Evolutionary conservation across 495 filamentous ascomycete genomes (phyloP), one percentile per base, ranked within the genome.

Genomic region (Penicillium pancosmium): DNA sequence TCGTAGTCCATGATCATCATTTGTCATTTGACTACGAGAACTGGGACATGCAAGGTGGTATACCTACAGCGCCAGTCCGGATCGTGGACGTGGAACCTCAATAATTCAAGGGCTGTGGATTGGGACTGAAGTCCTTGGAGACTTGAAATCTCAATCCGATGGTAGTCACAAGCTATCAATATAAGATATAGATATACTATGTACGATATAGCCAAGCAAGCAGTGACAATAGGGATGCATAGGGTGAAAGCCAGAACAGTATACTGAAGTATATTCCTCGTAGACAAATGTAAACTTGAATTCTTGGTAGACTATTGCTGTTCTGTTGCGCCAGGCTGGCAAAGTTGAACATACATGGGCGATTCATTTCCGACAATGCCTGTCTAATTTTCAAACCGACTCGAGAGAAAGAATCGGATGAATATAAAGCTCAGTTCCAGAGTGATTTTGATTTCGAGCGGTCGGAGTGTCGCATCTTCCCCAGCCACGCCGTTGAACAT

Each of bases 1-100:
- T 23, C 23, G 23, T 4, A 2, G 23, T 23, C 23, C 23, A 23
- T 23, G 23, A 40, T 12, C 60, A 65, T 5, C 74, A 68, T 71
- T 55, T 10, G 27, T 38, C 51, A 15, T 68, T 48, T 27, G 48
- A 64, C 48, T 62, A 59, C 13, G 31, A 38, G 11, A 31, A 63
- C 4, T 77, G 73, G 74, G 61, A 68, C 1, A 52, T 76, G 50
- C 61, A 67, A 48, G 77, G 77, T 40, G 77, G 77, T 23, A 69
- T 80, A 35, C 57, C 63, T 13, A 74, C 59, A 27, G 50, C 72
- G 1, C 71, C 75, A 11, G 53, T 72, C 13, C 58, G 72, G 21
- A 55, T 56, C 38, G 46, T 65, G 40, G 58, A 69, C 7, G 23
- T 25, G 55, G 18, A 57, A 18, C 16, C 27, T 9, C 27, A 2